Evolutionary conservation across 352 stramenopile genomes (phyloP), one percentile per base, ranked within the genome.

Genomic region (Globisporangium mamillatum): DNA sequence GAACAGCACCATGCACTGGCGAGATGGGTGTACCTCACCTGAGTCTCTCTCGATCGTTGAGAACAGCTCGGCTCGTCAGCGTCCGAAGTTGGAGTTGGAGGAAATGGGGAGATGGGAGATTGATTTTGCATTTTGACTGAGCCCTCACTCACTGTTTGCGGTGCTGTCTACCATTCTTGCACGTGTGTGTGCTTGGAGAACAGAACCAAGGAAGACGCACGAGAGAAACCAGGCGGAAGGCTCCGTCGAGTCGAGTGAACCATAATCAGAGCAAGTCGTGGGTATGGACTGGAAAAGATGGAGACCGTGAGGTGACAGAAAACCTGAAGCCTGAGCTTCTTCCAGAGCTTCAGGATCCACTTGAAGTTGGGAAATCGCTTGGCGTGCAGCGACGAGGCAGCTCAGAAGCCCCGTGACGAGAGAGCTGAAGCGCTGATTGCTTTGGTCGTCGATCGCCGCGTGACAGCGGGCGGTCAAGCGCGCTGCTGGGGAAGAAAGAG

Each of bases 361-460:
- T 66, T 66, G 60, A 66, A 66, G 60, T 29, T 57, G 44, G 41
- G 41, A 16, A 56, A 44, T 18, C 60, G 38, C n/a, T 24, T 36
- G 14, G 16, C 2, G 60, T 46, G 32, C 27, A 65, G 25, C 44
- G 60, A 58, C 60, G 25, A 65, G 60, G 9, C 60, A 65, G 12
- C 25, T 56, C 34, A 60, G 52, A n/a, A 58, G 7, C 12, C n/a
- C 12, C 34, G 12, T 22, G 44, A 52, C 44, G 18, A 52, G 44
- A 52, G 44, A 22, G 18, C 44, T 52, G 44, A 52, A 24, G 18
- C 18, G n/a, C 22, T 57, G 50, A 29, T 36, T 10, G 20, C n/a
- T 41, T 20, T 8, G 16, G 27, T 60, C 55, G 55, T 61, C 55
- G 55, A 46, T 58, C 60, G 60, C 24, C 8, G 60, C 60, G 50